These are phyloP conservation scores for Thymus mandschuricus DNA, from an alignment of 257 asterid species.

Conservation along the genomic window DNA sequence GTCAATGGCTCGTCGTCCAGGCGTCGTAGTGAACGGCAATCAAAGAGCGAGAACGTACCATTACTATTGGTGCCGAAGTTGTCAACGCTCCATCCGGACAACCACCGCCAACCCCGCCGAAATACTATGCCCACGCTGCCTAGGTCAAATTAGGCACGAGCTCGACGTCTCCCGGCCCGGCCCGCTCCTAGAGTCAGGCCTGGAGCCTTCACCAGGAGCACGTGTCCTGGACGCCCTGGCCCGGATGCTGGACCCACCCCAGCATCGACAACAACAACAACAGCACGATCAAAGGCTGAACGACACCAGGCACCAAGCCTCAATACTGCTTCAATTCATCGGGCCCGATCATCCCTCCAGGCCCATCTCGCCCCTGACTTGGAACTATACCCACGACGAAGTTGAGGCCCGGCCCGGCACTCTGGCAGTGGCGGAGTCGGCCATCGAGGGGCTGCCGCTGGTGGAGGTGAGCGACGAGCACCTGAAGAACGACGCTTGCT, in stretches of 20 bases:
- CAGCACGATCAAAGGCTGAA: too few species aligned
- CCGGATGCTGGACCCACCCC: slow-evolving; percentile 55
- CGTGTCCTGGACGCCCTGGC: slow-evolving; percentile 57
- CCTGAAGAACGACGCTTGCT: slow-evolving; percentile 48
- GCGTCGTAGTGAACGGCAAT: slow-evolving; percentile 58
- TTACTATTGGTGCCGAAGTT: slow-evolving; percentile 79
- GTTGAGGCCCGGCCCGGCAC: slow-evolving; percentile 42
- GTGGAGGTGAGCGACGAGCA: slow-evolving; percentile 45
- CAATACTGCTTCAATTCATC: slow-evolving; percentile 56
- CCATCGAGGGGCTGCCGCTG: slow-evolving; percentile 51
- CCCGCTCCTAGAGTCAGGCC: slow-evolving; percentile 37
- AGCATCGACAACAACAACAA: slow-evolving; percentile 14
- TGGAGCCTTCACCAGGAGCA: slow-evolving; percentile 46
- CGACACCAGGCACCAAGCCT: slow-evolving; percentile 39
- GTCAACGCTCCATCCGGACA: slow-evolving; percentile 74
- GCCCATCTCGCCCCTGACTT: slow-evolving; percentile 34
- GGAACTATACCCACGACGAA: background rate
- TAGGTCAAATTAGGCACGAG: slow-evolving; percentile 55
- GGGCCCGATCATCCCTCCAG: slow-evolving; percentile 56
- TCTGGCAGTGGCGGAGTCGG: slow-evolving; percentile 43
- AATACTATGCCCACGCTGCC: slow-evolving; percentile 71
- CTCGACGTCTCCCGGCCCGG: slow-evolving; percentile 67
- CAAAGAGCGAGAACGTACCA: slow-evolving; percentile 73
- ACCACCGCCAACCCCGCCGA: slow-evolving; percentile 68
- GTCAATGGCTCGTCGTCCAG: slow-evolving; percentile 51